Evolutionary conservation across 2,329 filamentous ascomycete species (phyloP).

Genomic region (Claviceps sorghi): DNA sequence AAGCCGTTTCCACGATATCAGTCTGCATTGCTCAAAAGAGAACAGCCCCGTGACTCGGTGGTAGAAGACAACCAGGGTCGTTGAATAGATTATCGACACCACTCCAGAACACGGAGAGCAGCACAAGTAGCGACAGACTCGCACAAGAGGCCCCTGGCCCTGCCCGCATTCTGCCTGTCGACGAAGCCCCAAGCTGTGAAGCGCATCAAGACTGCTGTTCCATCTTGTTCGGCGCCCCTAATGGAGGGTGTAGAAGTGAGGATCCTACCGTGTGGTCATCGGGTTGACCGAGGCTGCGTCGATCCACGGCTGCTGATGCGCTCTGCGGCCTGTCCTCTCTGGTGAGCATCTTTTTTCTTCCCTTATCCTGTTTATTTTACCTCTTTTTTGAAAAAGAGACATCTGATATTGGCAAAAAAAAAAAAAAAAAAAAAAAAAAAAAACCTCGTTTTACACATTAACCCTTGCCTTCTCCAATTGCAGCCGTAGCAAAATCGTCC

Average conservation of each 20-base stretch:
- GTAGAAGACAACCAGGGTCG: background rate
- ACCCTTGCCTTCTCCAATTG: background rate
- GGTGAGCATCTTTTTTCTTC: background rate
- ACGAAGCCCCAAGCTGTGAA: background rate
- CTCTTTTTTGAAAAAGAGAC: no score
- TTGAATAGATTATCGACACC: background rate
- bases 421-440: background rate
- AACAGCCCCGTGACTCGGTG: background rate
- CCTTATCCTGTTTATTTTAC: no score
- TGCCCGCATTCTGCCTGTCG: background rate
- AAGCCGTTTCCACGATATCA: background rate
- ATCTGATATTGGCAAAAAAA: no score
- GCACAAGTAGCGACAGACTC: background rate
- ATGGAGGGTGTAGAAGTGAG: slow-evolving; percentile 1
- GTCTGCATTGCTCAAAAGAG: background rate
- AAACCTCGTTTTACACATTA: background rate
- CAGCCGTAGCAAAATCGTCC: background rate
- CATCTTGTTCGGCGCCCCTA: slow-evolving; percentile 4
- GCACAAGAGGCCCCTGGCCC: background rate
- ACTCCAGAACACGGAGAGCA: background rate
- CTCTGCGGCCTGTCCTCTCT: slow-evolving; percentile 4
- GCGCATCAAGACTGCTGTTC: background rate
- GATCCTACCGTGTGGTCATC: slow-evolving; percentile 2
- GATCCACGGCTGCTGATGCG: slow-evolving; percentile 2
- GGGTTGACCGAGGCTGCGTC: slow-evolving; percentile 2